A percentile compares a stretch with the other conserved stretches of the same genome.
These are phyloP conservation scores for Perkinsela sp. DNA, from an alignment of 208 protist genomes.

Conservation along the genomic window DNA sequence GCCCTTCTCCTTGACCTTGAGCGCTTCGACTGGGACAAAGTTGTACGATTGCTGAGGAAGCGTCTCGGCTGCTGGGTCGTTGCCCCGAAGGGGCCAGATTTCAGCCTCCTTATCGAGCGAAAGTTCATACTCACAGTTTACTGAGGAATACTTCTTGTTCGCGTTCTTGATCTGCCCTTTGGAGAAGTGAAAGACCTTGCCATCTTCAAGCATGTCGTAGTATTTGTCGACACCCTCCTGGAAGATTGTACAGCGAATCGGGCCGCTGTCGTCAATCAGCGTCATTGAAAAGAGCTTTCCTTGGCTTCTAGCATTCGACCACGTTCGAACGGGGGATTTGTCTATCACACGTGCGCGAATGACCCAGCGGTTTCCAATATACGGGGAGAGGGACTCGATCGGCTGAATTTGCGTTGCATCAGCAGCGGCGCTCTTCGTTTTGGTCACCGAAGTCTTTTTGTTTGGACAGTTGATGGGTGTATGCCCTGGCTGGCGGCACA, in stretches of 20 bases:
- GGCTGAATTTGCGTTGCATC: constrained; percentile 64
- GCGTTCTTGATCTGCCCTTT: constrained; percentile 67
- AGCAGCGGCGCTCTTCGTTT: too few relatives aligned
- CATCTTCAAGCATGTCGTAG: constrained; percentile 43
- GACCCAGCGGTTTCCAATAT: constrained; percentile 54
- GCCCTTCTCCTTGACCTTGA: constrained; percentile 52
- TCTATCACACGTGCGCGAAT: constrained; percentile 61
- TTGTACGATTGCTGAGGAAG: constrained; percentile 51
- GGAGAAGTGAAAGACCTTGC: constrained; percentile 63
- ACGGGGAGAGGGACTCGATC: constrained; percentile 62
- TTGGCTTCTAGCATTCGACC: constrained; percentile 63
- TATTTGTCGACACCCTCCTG: constrained; percentile 63
- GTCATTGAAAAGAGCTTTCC: constrained; percentile 69
- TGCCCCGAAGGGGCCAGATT: constrained; percentile 21
- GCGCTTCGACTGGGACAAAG: constrained; percentile 48
- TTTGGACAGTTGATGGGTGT: too few relatives aligned
- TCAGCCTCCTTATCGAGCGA: constrained; percentile 43
- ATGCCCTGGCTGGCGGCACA: too few relatives aligned
- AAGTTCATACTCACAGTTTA: constrained; percentile 72
- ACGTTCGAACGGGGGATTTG: constrained; percentile 59
- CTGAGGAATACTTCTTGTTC: constrained; percentile 56
- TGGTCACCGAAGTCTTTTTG: too few relatives aligned
- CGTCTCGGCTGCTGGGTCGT: constrained; percentile 12
- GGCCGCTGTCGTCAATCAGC: constrained; percentile 49
- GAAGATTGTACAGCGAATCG: constrained; percentile 66